Percentiles rank a stretch among this genome's conserved stretches.
Conservation (phyloP, 2,329 filamentous ascomycete genomes). For the Aspergillus sp. region DNA sequence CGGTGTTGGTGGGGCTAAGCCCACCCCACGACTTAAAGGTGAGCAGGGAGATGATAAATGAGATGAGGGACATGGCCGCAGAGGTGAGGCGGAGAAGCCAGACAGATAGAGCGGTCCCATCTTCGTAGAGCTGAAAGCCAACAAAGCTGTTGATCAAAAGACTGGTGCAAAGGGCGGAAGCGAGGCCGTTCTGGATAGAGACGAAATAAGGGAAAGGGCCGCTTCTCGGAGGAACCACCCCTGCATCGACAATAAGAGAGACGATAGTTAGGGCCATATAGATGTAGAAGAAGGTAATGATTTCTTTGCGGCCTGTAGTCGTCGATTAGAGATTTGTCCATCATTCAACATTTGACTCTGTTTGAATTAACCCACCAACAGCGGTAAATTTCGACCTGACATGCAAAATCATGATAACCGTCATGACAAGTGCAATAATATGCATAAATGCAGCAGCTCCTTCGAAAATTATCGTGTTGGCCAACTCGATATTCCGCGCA, state of each 20-base stretch:
- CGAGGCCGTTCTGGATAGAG: slow-evolving; percentile 73
- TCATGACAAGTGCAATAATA: slow-evolving; percentile 84
- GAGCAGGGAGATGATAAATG: slow-evolving; percentile 76
- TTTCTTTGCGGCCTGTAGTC: slow-evolving; percentile 55
- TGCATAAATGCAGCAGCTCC: slow-evolving; percentile 85
- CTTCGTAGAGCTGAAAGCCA: slow-evolving; percentile 96
- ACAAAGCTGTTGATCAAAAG: slow-evolving; percentile 96
- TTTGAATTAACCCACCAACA: slow-evolving; percentile 57
- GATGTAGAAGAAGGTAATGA: slow-evolving; percentile 90
- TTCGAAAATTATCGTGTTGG: slow-evolving; percentile 98
- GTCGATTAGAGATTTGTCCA: slow-evolving; percentile 2
- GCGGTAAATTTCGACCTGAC: slow-evolving; percentile 96
- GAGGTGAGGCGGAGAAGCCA: slow-evolving; percentile 83
- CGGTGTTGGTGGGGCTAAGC: slow-evolving; percentile 72
- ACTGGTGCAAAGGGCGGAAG: slow-evolving; percentile 78
- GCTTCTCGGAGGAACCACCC: slow-evolving; percentile 78
- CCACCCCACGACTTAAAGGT: slow-evolving; percentile 92
- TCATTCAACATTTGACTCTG: neutral
- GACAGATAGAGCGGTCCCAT: slow-evolving; percentile 84
- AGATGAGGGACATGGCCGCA: slow-evolving; percentile 72
- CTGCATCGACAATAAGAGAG: slow-evolving; percentile 85
- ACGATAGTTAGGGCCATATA: slow-evolving; percentile 85
- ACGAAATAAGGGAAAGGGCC: slow-evolving; percentile 83
- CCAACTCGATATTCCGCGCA: slow-evolving; percentile 87
- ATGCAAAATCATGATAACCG: slow-evolving; percentile 93